A percentile compares a stretch with the other conserved stretches of the same genome.
Evolutionary conservation across 768 basidiomycete genomes (phyloP).

Genomic region (Lentinula detonsa): DNA sequence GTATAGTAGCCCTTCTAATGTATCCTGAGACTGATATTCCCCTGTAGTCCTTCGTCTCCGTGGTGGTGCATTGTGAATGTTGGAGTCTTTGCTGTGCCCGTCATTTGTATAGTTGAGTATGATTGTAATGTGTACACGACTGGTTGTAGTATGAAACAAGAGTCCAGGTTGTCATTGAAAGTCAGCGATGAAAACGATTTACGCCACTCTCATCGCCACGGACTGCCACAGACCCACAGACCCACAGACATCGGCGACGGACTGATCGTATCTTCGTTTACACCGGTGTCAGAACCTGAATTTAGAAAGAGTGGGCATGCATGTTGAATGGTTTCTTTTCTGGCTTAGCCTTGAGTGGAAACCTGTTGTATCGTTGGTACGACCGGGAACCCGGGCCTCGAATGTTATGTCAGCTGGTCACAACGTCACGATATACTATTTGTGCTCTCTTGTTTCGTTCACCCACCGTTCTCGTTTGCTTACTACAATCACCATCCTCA

Average conservation of each 20-base stretch:
- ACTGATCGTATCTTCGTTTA: neutral
- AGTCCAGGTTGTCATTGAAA: too few relatives aligned
- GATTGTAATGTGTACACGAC: neutral
- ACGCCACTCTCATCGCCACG: neutral
- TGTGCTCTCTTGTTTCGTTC: neutral
- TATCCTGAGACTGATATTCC: constrained; percentile 7
- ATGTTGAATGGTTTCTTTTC: neutral
- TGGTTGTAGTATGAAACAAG: too few relatives aligned
- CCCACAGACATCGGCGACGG: neutral
- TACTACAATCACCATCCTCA: constrained; percentile 13
- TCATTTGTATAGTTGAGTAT: neutral
- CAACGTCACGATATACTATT: neutral
- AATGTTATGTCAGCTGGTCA: neutral
- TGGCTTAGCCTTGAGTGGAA: neutral
- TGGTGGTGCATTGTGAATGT: constrained; percentile 20
- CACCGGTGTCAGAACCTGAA: neutral
- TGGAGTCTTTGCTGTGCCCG: neutral
- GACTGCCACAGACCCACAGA: neutral
- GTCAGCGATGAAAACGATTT: too few relatives aligned
- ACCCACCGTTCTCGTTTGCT: constrained; percentile 10
- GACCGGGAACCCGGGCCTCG: neutral
- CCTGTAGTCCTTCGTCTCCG: constrained; percentile 33
- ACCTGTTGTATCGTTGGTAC: neutral
- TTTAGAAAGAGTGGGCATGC: neutral
- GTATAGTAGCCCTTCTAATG: neutral